Conservation (phyloP, 129 eudicot species). For the Chrysanthemum seticuspe region DNA sequence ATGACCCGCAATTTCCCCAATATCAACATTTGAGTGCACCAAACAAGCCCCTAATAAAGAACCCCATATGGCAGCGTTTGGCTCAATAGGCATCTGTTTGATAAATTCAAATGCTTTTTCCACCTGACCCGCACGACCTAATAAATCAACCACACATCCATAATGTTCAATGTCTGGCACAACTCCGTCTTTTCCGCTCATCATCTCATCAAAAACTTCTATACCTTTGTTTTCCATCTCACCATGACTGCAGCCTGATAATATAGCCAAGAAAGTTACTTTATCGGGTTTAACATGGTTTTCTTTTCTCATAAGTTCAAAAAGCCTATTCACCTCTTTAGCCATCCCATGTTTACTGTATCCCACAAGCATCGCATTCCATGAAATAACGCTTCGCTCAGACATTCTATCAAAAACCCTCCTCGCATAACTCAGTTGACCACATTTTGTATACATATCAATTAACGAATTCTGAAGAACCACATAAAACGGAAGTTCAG, state of each 20-base stretch:
- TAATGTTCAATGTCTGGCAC: slow-evolving; percentile 76
- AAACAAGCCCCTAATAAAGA: slow-evolving; percentile 92
- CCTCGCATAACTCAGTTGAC: slow-evolving; percentile 69
- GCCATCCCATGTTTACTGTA: slow-evolving; percentile 85
- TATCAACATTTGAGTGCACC: slow-evolving; percentile 57
- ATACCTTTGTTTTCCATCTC: slow-evolving; percentile 71
- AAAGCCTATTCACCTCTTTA: slow-evolving; percentile 52
- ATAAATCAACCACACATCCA: slow-evolving; percentile 88
- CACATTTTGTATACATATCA: slow-evolving; percentile 99
- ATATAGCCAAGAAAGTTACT: slow-evolving; percentile 69
- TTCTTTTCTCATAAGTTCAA: slow-evolving; percentile 61
- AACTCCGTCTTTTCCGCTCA: slow-evolving; percentile 39
- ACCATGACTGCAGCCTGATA: slow-evolving; percentile 95
- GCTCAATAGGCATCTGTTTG: slow-evolving; percentile 69
- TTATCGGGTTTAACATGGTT: slow-evolving; percentile 56
- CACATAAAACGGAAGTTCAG: slow-evolving; percentile 46
- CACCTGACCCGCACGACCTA: slow-evolving; percentile 78
- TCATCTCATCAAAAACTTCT: slow-evolving; percentile 67
- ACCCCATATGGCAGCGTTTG: slow-evolving; percentile 89
- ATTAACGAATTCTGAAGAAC: slow-evolving; percentile 81
- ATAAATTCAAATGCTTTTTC: slow-evolving; percentile 70
- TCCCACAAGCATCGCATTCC: slow-evolving; percentile 96
- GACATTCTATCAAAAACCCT: slow-evolving; percentile 70
- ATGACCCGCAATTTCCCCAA: slow-evolving; percentile 63
- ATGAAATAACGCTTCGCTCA: slow-evolving; percentile 76